phyloP scores from a whole-genome alignment of 2,329 filamentous ascomycete species.

The Knufia petricola region DNA sequence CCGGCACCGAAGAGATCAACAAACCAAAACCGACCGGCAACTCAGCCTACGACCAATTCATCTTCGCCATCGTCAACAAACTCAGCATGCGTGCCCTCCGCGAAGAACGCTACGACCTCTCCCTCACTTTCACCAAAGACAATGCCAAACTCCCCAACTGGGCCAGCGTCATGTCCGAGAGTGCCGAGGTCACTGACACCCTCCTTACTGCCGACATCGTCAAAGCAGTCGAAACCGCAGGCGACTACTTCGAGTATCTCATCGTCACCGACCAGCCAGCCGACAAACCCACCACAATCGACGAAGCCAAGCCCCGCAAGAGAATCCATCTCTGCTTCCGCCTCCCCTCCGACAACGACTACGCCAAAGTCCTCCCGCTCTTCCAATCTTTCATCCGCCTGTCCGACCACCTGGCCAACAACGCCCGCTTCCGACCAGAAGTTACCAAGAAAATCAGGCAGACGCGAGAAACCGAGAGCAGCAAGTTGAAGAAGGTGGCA shows the following conservation, averaged over 20 bases:
- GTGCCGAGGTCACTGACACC: constrained; percentile 81
- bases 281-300: constrained; percentile 74
- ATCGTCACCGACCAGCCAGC: constrained; percentile 82
- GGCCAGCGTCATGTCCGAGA: constrained; percentile 94
- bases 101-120: constrained; percentile 89
- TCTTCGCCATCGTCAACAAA: constrained; percentile 95
- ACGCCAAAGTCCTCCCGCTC: constrained; percentile 58
- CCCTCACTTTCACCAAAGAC: constrained; percentile 87
- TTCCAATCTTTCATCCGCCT: constrained; percentile 75
- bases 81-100: constrained; percentile 80
- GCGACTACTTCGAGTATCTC: constrained; percentile 73
- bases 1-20: constrained; percentile 50
- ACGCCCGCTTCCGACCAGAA: constrained; percentile 80
- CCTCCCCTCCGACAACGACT: constrained; percentile 54
- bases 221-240: constrained; percentile 66
- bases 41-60: constrained; percentile 74
- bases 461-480: constrained; percentile 69
- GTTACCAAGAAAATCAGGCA: constrained; percentile 73
- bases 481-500: constrained; percentile 66
- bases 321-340: constrained; percentile 68
- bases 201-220: constrained; percentile 82
- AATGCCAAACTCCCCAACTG: constrained; percentile 78
- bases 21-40: constrained; percentile 51
- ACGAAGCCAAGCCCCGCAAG: constrained; percentile 78
- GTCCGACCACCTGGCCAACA: constrained; percentile 67